Evolutionary conservation across 2,329 filamentous ascomycete genomes (phyloP), one percentile per base, ranked within the genome.

Genomic region (Aspergillus nomiae): DNA sequence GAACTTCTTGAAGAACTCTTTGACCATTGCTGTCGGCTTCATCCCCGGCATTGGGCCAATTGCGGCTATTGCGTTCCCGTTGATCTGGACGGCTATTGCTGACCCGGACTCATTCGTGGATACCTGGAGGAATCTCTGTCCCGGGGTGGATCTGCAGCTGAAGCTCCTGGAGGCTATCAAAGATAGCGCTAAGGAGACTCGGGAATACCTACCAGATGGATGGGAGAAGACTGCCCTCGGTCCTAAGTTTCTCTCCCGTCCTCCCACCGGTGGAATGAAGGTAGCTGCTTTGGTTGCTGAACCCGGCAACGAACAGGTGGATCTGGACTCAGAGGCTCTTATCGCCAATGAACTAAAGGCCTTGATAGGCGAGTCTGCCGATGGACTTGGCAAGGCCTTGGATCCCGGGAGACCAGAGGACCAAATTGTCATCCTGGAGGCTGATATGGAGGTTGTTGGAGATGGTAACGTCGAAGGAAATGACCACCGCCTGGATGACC

Each of bases 21-120:
- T 60, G 8, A 60, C 50, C 1, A 19, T 60, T 2, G 50, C 48
- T 3, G 58, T 60, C 4, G 50, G 58, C 7, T 60, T 60, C 10
- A 55, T 60, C n/a, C 58, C 58, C 6, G 50, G 53, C 3, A 10
- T 60, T 43, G 58, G 58, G 14, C 58, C 58, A 4, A 10, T 60
- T 4, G 58, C 59, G 1, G 54, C 59, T 7, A 55, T 57, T 51
- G n/a, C 19, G n/a, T 57, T 58, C 51, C 58, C 59, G 9, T 24
- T 60, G 51, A n/a, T 53, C 4, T 60, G 53, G 59, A 60, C 59
- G 2, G 59, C 59, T 14, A 38, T 60, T 41, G 51, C 30, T 2
- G 51, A 60, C 3, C 59, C 59, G 8, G 41, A 11, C 8, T 14
- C 11, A 1, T 56, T 60, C 11, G 21, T 48, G 4, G 26, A 43